Base-by-base conservation (phyloP, 805 yeast genomes). In the Hanseniaspora nectarophila region DNA sequence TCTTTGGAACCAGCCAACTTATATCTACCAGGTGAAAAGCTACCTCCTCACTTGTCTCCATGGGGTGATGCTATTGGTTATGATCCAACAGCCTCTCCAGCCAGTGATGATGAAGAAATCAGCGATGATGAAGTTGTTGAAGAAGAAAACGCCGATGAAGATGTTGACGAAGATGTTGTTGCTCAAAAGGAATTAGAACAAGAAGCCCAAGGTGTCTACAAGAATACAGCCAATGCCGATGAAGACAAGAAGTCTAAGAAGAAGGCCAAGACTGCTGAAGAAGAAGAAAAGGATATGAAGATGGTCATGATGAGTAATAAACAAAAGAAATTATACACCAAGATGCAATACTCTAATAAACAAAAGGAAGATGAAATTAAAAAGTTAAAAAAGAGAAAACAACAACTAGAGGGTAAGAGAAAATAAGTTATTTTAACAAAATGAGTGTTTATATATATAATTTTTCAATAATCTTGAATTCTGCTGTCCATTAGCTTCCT, bases 291-390 rank as follows among this genome's bases (percentile, higher is more conserved):
- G 71, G 92, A 89, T 58, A 78, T 90, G 72, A 85, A 85, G 73
- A 81, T 80, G 81, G 86, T 88, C 63, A 90, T 92, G 98, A 90
- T 92, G 98, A 77, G 90, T 60, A 88, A 88, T 73, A 92, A 90
- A 70, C 95, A 90, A 72, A 85, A 88, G 74, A 86, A 85, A 68
- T 73, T 89, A 58, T 92, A 92, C 75, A 84, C 84, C 73, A 85
- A 85, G 81, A 86, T 90, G 95, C 92, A 87, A 71, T 81, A 86
- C 66, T 90, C 95, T 54, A 78, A 85, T 60, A 81, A 82, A 55
- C 80, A 85, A 77, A 84, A 85, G 71, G 87, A 85, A 63, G 75
- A 75, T 49, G 80, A 90, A 69, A 78, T 78, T 61, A 83, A 82
- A 54, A 76, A 73, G 51, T 72, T 85, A 65, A 72, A 76, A 61